A percentile compares a stretch with the other conserved stretches of the same genome.
Evolutionary conservation across 495 filamentous ascomycete genomes (phyloP).

Genomic region (Neurospora intermedia): DNA sequence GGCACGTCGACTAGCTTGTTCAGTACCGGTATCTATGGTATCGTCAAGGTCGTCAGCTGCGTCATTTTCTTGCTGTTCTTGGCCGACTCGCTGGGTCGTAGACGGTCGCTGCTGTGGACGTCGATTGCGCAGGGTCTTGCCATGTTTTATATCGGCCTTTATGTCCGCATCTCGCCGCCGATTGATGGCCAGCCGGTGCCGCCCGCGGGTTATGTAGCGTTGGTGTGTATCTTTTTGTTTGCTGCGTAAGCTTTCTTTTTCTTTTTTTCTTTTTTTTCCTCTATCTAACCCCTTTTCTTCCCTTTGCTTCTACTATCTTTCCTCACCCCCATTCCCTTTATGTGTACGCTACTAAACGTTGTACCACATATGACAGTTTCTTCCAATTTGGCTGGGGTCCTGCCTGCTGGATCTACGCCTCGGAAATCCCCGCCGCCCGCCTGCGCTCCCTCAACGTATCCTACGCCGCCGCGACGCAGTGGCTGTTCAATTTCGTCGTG

Average conservation of each 20-base stretch:
- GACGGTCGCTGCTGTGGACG: conserved; percentile 62
- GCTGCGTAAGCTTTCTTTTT: conserved; percentile 35
- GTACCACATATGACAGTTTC: conserved; percentile 25
- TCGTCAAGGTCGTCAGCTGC: conserved; percentile 35
- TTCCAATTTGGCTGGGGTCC: conserved; percentile 77
- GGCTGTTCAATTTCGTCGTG: conserved; percentile 64
- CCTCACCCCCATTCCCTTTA: neutral
- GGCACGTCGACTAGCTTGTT: conserved; percentile 36
- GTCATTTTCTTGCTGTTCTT: conserved; percentile 42
- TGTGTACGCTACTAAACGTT: neutral
- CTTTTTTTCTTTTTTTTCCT: neutral
- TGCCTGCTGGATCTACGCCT: conserved; percentile 67
- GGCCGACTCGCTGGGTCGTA: conserved; percentile 53
- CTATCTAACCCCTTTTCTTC: neutral
- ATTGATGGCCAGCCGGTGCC: conserved; percentile 30
- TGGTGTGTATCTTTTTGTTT: conserved; percentile 64
- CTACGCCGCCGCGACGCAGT: conserved; percentile 57
- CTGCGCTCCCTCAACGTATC: conserved; percentile 62
- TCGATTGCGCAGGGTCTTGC: conserved; percentile 57
- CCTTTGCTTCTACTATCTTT: neutral
- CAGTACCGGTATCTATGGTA: conserved; percentile 40
- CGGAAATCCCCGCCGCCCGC: conserved; percentile 63
- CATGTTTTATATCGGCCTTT: conserved; percentile 76
- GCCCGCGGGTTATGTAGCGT: conserved; percentile 48
- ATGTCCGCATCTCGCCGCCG: conserved; percentile 61